Base-by-base conservation (phyloP, 306 rosid genomes). In the Casuarina equisetifolia region DNA sequence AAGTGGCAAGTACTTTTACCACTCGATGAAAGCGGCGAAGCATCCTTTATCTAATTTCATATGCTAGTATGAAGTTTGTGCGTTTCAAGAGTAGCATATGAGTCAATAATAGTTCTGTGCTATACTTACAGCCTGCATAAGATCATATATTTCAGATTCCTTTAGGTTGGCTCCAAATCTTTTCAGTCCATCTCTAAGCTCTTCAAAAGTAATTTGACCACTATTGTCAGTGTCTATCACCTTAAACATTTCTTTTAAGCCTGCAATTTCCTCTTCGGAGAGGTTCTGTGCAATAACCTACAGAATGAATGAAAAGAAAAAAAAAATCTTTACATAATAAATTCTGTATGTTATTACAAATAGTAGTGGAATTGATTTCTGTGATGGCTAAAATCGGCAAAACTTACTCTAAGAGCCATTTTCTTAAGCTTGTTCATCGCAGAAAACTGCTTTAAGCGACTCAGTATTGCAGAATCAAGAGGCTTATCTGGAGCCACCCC, bases 331-430 rank as follows among this genome's bases (percentile, higher is more conserved):
- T 2, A 10, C 38, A 20, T 75, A 17, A 49, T 68, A 38, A 77
- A 42, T 36, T 11, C 36, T 49, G 43, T 13, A 25, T 61, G 9
- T 43, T 15, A 59, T 32, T 9, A 38, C 19, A 44, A n/a, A 45
- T 49, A 73, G 61, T 46, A 10, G 10, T 59, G 35, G 70, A 66
- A 76, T 20, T 32, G 3, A 69, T 32, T 79, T 74, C 15, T 39
- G 17, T 15, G 40, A 36, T 54, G 15, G 35, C 11, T 54, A 57
- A 49, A 73, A 59, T n/a, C 3, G 15, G 66, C 19, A 67, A 42
- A 73, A 90, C 92, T 71, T 85, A 94, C 98, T 85, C 95, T 90
- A 9, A 92, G 95, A 82, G 93, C 98, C 93, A 94, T 90, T 87
- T 88, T 94, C 86, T 94, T 94, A 64, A 94, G 89, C 76, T 89